A percentile compares a stretch with the other conserved stretches of the same genome.
These are phyloP conservation scores for Panus rudis DNA, from an alignment of 768 basidiomycete species.

Conservation along the genomic window DNA sequence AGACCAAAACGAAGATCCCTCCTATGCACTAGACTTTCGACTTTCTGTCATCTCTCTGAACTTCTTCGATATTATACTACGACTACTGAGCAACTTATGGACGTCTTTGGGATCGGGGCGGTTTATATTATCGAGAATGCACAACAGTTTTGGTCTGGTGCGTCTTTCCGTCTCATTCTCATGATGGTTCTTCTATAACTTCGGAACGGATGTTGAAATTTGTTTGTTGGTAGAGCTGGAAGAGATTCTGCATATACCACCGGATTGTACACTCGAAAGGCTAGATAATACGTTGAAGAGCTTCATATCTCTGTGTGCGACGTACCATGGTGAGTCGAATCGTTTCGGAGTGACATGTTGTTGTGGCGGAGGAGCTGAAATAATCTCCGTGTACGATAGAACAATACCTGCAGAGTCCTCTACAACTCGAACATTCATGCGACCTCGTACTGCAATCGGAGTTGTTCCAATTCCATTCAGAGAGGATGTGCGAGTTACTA, in stretches of 20 bases:
- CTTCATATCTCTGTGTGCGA: conserved; percentile 71
- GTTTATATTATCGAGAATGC: conserved; percentile 77
- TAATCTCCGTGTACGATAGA: conserved; percentile 37
- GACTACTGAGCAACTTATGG: no score
- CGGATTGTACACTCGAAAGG: conserved; percentile 57
- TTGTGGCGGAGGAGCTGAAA: background rate
- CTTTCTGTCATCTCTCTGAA: no score
- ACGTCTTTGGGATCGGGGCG: conserved; percentile 43
- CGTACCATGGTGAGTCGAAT: conserved; percentile 70
- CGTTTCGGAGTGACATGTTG: conserved; percentile 1
- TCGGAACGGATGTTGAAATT: conserved; percentile 7
- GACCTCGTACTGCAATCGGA: conserved; percentile 73
- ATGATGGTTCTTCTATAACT: conserved; percentile 1
- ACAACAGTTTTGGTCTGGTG: conserved; percentile 89
- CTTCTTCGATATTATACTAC: no score
- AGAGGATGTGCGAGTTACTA: conserved; percentile 81
- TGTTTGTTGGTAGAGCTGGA: conserved; percentile 74
- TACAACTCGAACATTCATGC: conserved; percentile 83
- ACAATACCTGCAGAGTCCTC: conserved; percentile 74
- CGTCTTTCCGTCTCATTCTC: no score
- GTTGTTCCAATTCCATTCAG: conserved; percentile 85
- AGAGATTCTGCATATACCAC: conserved; percentile 65
- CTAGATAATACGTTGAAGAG: conserved; percentile 76
- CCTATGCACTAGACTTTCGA: no score
- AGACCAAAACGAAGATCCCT: no score